Evolutionary conservation across 2,329 filamentous ascomycete genomes (phyloP).

Genomic region (Neurospora sp.): DNA sequence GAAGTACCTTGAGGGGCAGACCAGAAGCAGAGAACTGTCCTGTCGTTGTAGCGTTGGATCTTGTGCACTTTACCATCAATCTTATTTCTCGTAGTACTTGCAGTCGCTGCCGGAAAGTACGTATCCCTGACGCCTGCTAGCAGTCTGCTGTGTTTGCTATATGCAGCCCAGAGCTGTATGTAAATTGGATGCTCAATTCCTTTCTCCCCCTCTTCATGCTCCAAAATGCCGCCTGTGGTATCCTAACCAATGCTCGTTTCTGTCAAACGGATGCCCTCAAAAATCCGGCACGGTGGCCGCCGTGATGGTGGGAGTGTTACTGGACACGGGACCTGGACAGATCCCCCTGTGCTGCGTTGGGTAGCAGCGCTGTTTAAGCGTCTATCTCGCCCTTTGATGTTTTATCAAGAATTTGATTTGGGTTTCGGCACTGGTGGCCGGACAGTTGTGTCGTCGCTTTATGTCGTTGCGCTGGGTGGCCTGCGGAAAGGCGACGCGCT

Average conservation of each 20-base stretch:
- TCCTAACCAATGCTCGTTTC: neutral
- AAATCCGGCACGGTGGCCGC: neutral
- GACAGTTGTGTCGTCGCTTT: neutral
- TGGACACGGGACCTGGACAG: neutral
- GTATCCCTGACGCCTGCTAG: neutral
- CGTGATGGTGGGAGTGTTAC: neutral
- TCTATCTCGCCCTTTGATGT: neutral
- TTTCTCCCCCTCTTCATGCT: neutral
- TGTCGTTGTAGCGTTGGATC: neutral
- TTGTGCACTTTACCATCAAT: neutral
- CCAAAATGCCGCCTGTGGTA: neutral
- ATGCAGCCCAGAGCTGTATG: neutral
- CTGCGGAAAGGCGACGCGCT: constrained; percentile 1
- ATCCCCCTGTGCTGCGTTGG: neutral
- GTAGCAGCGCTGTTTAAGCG: neutral
- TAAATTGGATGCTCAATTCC: neutral
- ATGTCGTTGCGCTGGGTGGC: neutral
- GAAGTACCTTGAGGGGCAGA: neutral
- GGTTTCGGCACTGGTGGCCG: neutral
- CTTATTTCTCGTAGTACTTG: neutral
- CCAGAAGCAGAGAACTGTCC: neutral
- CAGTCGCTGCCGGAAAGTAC: neutral
- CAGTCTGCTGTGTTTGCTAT: neutral
- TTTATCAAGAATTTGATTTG: neutral
- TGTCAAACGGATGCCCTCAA: neutral